phyloP scores from a whole-genome alignment of 1,139 yeast genomes.

The Candida labiduridarum region DNA sequence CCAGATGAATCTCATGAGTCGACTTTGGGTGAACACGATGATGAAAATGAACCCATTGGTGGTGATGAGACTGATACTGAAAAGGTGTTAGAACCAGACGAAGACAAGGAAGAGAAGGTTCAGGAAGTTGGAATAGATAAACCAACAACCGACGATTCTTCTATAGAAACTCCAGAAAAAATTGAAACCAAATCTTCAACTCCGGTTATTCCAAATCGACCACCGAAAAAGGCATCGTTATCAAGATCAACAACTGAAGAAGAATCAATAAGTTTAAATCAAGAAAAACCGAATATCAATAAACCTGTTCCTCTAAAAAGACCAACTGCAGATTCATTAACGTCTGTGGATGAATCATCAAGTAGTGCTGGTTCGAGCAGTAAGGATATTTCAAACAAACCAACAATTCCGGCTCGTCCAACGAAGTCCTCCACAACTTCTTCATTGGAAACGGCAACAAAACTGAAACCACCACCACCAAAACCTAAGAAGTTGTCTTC shows the following conservation, averaged over 20 bases:
- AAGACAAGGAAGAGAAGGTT: not conserved
- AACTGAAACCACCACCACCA: constrained; percentile 57
- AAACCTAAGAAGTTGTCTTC: constrained; percentile 78
- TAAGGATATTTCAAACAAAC: not conserved
- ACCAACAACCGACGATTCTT: not conserved
- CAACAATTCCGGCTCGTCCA: constrained; percentile 16
- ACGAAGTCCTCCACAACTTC: constrained; percentile 7
- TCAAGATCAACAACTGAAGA: constrained; percentile 10
- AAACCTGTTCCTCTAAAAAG: constrained; percentile 13
- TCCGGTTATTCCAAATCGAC: constrained; percentile 16
- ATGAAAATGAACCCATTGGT: constrained; percentile 4
- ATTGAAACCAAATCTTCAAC: not conserved
- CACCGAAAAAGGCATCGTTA: constrained; percentile 13
- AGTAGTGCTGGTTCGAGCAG: not conserved
- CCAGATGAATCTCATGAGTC: not conserved
- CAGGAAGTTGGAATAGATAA: not conserved
- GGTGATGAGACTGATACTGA: not conserved
- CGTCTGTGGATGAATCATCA: not conserved
- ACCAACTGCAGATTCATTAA: constrained; percentile 9
- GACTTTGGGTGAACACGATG: constrained; percentile 7
- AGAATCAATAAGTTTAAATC: not conserved
- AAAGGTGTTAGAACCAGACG: not conserved
- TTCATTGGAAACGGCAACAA: constrained; percentile 9
- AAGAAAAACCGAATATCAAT: not conserved
- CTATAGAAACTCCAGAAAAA: not conserved